Conservation (phyloP, 164 flowering plant species). For the Nymphaea thermarum region DNA sequence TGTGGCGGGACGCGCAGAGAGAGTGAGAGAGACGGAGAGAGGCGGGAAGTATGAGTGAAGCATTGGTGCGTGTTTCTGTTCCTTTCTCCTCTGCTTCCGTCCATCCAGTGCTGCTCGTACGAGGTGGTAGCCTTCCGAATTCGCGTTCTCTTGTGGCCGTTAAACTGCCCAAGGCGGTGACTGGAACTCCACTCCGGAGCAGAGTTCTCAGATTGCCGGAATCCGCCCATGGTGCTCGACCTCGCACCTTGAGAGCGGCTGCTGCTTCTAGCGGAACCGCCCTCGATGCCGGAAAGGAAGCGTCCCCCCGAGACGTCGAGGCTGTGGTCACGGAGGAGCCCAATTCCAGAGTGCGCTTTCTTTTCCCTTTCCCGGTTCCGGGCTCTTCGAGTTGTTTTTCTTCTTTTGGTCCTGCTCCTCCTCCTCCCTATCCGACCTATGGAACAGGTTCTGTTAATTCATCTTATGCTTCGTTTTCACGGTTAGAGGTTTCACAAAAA, state of each 20-base stretch:
- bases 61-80: not conserved
- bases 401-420: not conserved
- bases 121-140: not conserved
- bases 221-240: not conserved
- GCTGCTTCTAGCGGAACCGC: conserved; percentile 16
- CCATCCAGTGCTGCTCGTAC: not conserved
- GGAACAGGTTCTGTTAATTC: not conserved
- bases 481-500: not conserved
- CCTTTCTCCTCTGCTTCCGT: not conserved
- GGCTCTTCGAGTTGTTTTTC: not conserved
- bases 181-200: not conserved
- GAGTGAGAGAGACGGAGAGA: no score
- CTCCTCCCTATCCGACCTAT: not conserved
- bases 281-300: conserved; percentile 19
- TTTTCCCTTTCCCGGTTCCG: not conserved
- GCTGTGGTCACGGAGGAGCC: conserved; percentile 52
- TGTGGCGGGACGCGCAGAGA: not conserved
- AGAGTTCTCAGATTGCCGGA: not conserved
- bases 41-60: not conserved
- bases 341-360: conserved; percentile 44
- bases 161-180: not conserved
- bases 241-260: not conserved
- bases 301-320: conserved; percentile 53
- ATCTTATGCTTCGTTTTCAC: not conserved
- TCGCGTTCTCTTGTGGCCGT: not conserved